These are phyloP conservation scores for Kuraishia ogatae DNA, from an alignment of 805 yeast species.

Conservation along the genomic window DNA sequence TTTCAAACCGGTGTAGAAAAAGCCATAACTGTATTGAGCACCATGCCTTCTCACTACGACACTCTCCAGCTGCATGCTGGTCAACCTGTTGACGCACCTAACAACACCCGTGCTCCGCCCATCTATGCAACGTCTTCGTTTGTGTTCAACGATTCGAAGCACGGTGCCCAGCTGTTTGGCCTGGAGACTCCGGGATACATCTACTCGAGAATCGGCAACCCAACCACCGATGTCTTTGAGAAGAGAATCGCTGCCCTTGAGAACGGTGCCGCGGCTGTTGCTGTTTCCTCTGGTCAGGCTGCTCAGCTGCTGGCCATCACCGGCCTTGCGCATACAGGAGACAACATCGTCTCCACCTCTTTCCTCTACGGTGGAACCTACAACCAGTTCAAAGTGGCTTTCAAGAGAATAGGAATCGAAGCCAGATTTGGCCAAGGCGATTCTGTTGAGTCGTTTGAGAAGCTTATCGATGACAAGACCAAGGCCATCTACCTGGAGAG, in stretches of 20 bases:
- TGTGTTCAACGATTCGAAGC: slow-evolving; percentile 79
- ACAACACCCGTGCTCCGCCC: slow-evolving; percentile 83
- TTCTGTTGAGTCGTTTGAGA: slow-evolving; percentile 58
- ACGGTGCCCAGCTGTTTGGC: slow-evolving; percentile 88
- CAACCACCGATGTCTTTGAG: slow-evolving; percentile 88
- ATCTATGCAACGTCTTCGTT: slow-evolving; percentile 89
- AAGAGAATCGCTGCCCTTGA: slow-evolving; percentile 89
- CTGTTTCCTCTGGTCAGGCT: slow-evolving; percentile 93
- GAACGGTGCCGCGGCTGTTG: slow-evolving; percentile 85
- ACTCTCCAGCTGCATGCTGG: slow-evolving; percentile 95
- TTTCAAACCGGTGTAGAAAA: background rate
- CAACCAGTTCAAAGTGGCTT: slow-evolving; percentile 89
- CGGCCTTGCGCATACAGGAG: slow-evolving; percentile 81
- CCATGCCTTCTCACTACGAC: slow-evolving; percentile 61
- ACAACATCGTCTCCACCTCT: slow-evolving; percentile 81
- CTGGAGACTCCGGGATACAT: slow-evolving; percentile 78
- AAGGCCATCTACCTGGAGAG: slow-evolving; percentile 86
- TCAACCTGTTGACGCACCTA: slow-evolving; percentile 58
- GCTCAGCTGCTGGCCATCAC: slow-evolving; percentile 84
- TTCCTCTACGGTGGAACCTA: slow-evolving; percentile 93
- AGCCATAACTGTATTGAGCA: slow-evolving; percentile 13
- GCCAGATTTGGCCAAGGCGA: slow-evolving; percentile 83
- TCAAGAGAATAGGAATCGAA: slow-evolving; percentile 83
- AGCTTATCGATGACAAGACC: slow-evolving; percentile 72
- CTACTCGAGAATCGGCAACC: slow-evolving; percentile 87